These are phyloP conservation scores for Scenedesmus sp. DNA, from an alignment of 163 green algal genomes.

Conservation along the genomic window DNA sequence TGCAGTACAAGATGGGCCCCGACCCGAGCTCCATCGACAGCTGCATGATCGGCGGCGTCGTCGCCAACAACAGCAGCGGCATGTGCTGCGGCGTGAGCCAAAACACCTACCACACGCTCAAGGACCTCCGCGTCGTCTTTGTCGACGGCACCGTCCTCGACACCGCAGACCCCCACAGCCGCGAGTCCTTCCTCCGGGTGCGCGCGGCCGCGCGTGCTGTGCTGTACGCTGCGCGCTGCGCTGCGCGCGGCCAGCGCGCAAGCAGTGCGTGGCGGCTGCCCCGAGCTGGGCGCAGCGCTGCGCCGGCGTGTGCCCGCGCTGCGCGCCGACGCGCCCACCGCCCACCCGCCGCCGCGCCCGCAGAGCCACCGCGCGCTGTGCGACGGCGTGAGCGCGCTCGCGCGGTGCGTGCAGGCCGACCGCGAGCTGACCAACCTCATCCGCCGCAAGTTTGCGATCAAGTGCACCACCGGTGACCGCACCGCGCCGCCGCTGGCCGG, in stretches of 20 bases:
- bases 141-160: constrained; percentile 95
- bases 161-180: constrained; percentile 81
- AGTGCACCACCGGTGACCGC: constrained; percentile 92
- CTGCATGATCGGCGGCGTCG: constrained; percentile 98
- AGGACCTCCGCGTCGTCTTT: constrained; percentile 95
- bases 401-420: constrained; percentile 80
- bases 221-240: neutral
- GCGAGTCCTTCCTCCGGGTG: constrained; percentile 81
- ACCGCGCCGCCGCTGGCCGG: neutral
- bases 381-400: constrained; percentile 79
- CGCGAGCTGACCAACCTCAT: constrained; percentile 87
- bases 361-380: constrained; percentile 78
- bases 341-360: neutral
- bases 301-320: neutral
- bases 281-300: too few relatives aligned
- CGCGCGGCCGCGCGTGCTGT: constrained; percentile 2
- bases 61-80: constrained; percentile 96
- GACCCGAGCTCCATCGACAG: constrained; percentile 96
- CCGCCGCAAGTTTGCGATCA: constrained; percentile 97
- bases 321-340: too few relatives aligned
- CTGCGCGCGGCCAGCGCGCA: too few relatives aligned
- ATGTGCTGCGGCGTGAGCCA: constrained; percentile 98
- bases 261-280: too few relatives aligned
- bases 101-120: constrained; percentile 70
- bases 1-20: constrained; percentile 99